These are phyloP conservation scores for Quercus glauca DNA, from an alignment of 306 rosid species.

Conservation along the genomic window DNA sequence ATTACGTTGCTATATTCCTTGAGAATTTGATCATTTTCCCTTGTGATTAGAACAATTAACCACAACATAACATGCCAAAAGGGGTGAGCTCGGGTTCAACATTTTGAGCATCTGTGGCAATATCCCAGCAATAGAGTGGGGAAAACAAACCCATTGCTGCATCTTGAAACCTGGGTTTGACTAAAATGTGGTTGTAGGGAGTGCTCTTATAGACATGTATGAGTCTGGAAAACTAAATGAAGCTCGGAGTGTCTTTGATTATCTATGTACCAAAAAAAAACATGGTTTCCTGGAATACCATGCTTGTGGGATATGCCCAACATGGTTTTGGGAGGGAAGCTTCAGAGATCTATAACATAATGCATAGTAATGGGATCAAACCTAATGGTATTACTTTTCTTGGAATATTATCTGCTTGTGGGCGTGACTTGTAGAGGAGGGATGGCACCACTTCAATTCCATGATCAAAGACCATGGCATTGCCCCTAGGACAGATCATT, in stretches of 20 bases:
- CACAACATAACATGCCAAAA: too few species aligned
- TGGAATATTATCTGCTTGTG: conserved; percentile 48
- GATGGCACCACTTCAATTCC: conserved; percentile 4
- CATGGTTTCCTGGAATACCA: conserved; percentile 50
- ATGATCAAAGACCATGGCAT: background rate
- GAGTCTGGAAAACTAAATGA: conserved; percentile 43
- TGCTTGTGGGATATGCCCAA: conserved; percentile 51
- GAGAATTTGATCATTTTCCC: too few species aligned
- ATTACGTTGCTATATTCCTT: too few species aligned
- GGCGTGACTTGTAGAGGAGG: conserved; percentile 47
- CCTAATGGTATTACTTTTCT: conserved; percentile 44
- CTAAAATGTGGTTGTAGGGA: conserved; percentile 42
- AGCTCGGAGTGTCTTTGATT: conserved; percentile 41
- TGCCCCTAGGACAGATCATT: background rate
- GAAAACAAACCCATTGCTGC: conserved; percentile 42
- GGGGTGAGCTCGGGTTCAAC: too few species aligned
- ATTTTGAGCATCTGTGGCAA: background rate
- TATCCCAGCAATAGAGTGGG: conserved; percentile 10
- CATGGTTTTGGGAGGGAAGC: conserved; percentile 59
- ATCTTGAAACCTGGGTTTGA: conserved; percentile 35
- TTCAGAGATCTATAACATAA: conserved; percentile 31
- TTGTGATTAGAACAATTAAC: too few species aligned
- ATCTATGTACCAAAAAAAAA: conserved; percentile 31
- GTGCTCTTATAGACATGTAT: conserved; percentile 56
- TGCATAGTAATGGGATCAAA: conserved; percentile 34